Conservation (phyloP, 768 basidiomycete species). For the Obba rivulosa region DNA sequence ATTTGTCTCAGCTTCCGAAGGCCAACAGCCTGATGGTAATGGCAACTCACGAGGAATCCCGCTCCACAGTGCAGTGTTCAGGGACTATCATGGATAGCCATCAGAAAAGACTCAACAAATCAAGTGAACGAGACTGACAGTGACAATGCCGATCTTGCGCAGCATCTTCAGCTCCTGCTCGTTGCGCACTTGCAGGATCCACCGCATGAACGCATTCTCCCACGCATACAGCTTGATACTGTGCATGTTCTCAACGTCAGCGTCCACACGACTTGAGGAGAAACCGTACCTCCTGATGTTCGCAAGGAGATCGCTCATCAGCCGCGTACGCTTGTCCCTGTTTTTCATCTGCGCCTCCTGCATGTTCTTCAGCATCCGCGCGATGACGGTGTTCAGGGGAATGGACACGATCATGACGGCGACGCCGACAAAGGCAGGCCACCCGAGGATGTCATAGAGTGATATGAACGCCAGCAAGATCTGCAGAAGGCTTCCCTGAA, state of each 20-base stretch:
- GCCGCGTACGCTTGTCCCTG: constrained; percentile 72
- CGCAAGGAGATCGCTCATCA: constrained; percentile 91
- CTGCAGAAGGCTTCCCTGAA: constrained; percentile 27
- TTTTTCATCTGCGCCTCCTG: constrained; percentile 93
- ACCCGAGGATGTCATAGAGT: constrained; percentile 84
- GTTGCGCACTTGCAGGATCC: constrained; percentile 76
- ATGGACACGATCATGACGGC: constrained; percentile 83
- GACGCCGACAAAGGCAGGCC: constrained; percentile 88
- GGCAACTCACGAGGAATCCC: constrained; percentile 49
- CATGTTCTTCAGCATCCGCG: constrained; percentile 63
- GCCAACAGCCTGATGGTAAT: not conserved
- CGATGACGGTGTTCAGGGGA: constrained; percentile 70
- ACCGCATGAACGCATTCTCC: constrained; percentile 86
- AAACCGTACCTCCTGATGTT: constrained; percentile 74
- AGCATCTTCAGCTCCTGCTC: constrained; percentile 79
- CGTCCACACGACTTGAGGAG: not conserved
- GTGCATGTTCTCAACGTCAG: not conserved
- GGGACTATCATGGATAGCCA: constrained; percentile 32
- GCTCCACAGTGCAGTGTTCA: constrained; percentile 59
- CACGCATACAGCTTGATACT: constrained; percentile 92
- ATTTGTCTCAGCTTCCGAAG: no score
- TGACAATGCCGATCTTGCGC: constrained; percentile 72
- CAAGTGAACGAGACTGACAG: constrained; percentile 40
- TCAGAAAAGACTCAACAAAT: not conserved
- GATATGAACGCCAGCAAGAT: constrained; percentile 87